Evolutionary conservation across 352 stramenopile species (phyloP).

Genomic region (Phytophthora chlamydospora): DNA sequence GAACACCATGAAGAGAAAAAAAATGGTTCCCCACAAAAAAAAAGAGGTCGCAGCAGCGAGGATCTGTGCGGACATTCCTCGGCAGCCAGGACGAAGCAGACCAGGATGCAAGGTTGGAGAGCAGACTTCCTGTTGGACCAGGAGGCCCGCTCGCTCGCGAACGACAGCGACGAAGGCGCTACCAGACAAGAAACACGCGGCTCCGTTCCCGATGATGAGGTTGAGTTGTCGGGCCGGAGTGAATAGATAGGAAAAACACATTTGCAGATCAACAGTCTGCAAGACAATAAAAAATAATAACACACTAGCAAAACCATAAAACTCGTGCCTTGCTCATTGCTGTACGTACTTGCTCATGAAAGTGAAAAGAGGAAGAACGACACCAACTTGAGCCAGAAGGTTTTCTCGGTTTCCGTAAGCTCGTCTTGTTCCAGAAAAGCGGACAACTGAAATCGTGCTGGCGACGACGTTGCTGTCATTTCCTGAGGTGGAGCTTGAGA

Average conservation of each 20-base stretch:
- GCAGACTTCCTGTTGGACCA: slow-evolving; percentile 25
- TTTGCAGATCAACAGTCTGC: slow-evolving; percentile 28
- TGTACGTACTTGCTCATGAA: neutral
- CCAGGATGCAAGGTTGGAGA: slow-evolving; percentile 16
- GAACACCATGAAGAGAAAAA: slow-evolving; percentile 47
- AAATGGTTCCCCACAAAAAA: slow-evolving; percentile 38
- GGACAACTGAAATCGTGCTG: slow-evolving; percentile 36
- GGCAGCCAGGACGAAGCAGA: slow-evolving; percentile 24
- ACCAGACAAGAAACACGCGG: slow-evolving; percentile 12
- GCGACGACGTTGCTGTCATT: neutral
- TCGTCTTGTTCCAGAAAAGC: slow-evolving; percentile 41
- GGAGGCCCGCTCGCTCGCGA: too few species aligned
- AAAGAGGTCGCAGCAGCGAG: slow-evolving; percentile 36
- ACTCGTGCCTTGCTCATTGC: slow-evolving; percentile 11
- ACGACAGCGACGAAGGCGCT: slow-evolving; percentile 22
- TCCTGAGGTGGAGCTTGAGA: slow-evolving; percentile 14
- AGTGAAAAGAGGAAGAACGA: slow-evolving; percentile 67
- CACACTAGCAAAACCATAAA: slow-evolving; percentile 38
- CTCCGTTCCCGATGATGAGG: slow-evolving; percentile 17
- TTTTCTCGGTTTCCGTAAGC: slow-evolving; percentile 43
- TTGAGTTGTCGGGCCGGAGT: slow-evolving; percentile 16
- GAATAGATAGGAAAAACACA: slow-evolving; percentile 50
- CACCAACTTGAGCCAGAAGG: slow-evolving; percentile 63
- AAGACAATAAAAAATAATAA: slow-evolving; percentile 46
- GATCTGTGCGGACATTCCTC: slow-evolving; percentile 22